A percentile compares a stretch with the other conserved stretches of the same genome.
phyloP scores from a whole-genome alignment of 805 yeast species.

The Candida endomychidarum region DNA sequence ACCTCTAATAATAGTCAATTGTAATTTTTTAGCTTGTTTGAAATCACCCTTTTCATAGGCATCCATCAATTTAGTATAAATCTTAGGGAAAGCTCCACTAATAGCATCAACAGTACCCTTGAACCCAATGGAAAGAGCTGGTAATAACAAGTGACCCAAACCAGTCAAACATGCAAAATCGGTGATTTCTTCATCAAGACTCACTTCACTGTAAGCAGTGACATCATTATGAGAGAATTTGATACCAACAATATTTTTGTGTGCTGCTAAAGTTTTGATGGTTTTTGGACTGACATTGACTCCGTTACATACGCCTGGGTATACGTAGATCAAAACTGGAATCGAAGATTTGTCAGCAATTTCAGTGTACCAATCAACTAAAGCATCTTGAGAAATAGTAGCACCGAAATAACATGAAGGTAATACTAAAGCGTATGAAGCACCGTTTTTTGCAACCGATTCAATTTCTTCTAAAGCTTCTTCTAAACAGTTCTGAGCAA shows the following conservation, averaged over 20 bases:
- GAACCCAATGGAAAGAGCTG: conserved; percentile 47
- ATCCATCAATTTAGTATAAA: conserved; percentile 42
- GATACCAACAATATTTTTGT: conserved; percentile 50
- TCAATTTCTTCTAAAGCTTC: conserved; percentile 45
- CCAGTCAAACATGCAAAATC: conserved; percentile 50
- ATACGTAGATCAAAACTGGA: conserved; percentile 47
- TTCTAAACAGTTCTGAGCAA: conserved; percentile 44
- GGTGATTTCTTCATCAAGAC: conserved; percentile 41
- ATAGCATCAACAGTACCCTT: conserved; percentile 54
- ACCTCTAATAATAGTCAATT: conserved; percentile 43
- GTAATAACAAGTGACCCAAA: conserved; percentile 50
- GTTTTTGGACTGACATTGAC: conserved; percentile 38
- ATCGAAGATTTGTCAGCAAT: conserved; percentile 44
- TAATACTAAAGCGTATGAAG: conserved; percentile 39
- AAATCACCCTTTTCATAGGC: conserved; percentile 39
- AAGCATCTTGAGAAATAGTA: conserved; percentile 44
- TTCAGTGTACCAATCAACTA: conserved; percentile 43
- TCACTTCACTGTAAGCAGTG: conserved; percentile 45
- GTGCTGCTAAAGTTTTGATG: conserved; percentile 41
- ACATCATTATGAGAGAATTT: conserved; percentile 55
- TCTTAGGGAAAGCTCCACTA: conserved; percentile 53
- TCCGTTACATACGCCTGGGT: conserved; percentile 51
- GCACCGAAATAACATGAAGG: conserved; percentile 52
- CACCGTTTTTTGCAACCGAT: conserved; percentile 37
- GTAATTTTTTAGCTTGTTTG: conserved; percentile 43